phyloP scores from a whole-genome alignment of 441 rosid species.

The Gossypium lobatum region DNA sequence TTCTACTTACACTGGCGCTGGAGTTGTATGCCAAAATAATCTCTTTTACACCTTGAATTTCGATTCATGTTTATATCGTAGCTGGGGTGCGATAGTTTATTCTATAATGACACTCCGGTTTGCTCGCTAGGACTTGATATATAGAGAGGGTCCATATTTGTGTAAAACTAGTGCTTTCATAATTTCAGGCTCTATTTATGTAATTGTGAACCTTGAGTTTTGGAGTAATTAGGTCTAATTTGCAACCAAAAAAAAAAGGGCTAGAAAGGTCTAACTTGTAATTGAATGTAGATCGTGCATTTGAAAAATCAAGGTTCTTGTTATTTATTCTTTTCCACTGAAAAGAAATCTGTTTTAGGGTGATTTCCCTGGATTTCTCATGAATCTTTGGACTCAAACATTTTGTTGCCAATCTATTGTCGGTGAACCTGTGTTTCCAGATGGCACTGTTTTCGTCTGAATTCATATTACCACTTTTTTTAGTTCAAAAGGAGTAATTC shows the following conservation, averaged over 20 bases:
- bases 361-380: not conserved
- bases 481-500: not conserved
- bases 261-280: not conserved
- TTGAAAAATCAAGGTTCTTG: not conserved
- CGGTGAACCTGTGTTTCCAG: not conserved
- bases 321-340: not conserved
- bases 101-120: not conserved
- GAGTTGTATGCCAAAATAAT: constrained; percentile 46
- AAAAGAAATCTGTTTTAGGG: not conserved
- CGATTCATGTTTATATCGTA: not conserved
- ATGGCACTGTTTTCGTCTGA: not conserved
- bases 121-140: not conserved
- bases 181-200: not conserved
- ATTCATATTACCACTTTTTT: not conserved
- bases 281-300: not conserved
- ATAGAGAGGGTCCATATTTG: not conserved
- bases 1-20: constrained; percentile 49
- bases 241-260: too few relatives aligned
- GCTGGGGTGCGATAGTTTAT: not conserved
- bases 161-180: not conserved
- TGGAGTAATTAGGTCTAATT: not conserved
- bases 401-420: not conserved
- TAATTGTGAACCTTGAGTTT: not conserved
- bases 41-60: not conserved
- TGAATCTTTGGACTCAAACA: not conserved